These are phyloP conservation scores for Benincasa hispida DNA, from an alignment of 306 rosid genomes.

Conservation along the genomic window DNA sequence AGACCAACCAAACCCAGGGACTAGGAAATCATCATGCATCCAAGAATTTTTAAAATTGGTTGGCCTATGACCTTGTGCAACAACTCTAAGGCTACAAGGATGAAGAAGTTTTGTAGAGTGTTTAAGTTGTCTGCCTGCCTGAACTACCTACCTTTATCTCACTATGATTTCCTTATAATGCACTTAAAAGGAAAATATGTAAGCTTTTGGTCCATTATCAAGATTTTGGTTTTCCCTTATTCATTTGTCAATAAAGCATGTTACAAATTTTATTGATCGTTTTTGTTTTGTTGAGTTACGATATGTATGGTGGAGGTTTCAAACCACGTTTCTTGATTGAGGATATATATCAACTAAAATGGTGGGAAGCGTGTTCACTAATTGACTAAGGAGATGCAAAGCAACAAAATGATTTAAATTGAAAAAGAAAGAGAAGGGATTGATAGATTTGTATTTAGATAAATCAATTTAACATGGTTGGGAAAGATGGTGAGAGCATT, in stretches of 20 bases:
- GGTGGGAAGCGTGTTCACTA: too few relatives aligned
- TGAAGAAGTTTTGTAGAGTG: neutral
- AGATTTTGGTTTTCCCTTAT: neutral
- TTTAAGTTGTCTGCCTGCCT: neutral
- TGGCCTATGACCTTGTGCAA: neutral
- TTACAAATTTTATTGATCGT: neutral
- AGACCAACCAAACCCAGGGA: slow-evolving; percentile 14
- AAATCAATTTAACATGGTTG: too few relatives aligned
- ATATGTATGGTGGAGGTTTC: too few relatives aligned
- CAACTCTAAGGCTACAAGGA: neutral
- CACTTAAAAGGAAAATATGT: neutral
- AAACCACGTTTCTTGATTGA: too few relatives aligned
- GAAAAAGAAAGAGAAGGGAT: too few relatives aligned
- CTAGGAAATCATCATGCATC: slow-evolving; percentile 18
- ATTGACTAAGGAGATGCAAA: too few relatives aligned
- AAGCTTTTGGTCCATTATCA: neutral
- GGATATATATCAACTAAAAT: too few relatives aligned
- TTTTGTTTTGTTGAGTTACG: neutral
- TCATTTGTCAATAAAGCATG: neutral
- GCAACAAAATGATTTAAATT: too few relatives aligned
- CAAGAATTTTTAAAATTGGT: slow-evolving; percentile 32
- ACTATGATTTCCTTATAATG: neutral
- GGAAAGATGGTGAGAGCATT: too few relatives aligned
- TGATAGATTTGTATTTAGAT: too few relatives aligned
- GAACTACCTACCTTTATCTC: neutral